Base-by-base conservation (phyloP, 1,139 yeast genomes). In the Yamadazyma diospyri region DNA sequence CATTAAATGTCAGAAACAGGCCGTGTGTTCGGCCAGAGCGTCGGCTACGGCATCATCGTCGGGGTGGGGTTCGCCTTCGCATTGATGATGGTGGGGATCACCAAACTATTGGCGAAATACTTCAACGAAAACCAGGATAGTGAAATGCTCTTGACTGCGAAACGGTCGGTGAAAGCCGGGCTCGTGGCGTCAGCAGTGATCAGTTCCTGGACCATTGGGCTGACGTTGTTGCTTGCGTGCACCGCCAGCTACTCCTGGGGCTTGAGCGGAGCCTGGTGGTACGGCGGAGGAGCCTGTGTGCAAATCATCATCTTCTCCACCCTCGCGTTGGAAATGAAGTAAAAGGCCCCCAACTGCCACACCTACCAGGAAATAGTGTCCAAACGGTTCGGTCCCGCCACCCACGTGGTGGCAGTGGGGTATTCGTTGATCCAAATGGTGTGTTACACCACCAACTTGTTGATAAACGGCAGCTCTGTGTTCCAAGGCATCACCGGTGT, bases 241-340 rank as follows among this genome's bases (percentile, higher is more conserved):
- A 51, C 56, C 4, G 48, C 54, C 50, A 50, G 59, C 9, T 62
- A 62, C 33, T 18, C 34, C 50, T 32, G 61, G 61, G 15, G 42
- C 48, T 18, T 20, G 12, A 20, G 24, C 11, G 11, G 17, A 12
- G 17, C 22, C 5, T 15, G 33, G 33, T 79, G 78, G 62, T 84
- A 84, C 50, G 92, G 88, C 6, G 73, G 84, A 2, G 94, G 94
- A 46, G 92, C 88, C 4, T 62, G 76, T 24, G 78, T 80, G 33
- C 94, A 83, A 48, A 78, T 83, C 41, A 76, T 82, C 24, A 61
- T 83, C 30, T 83, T 84, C 53, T 81, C 87, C 2, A 76, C 83
- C 14, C 53, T 82, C 40, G 92, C 92, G n/a, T 79, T 83, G 44
- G 82, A 81, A 53, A 76, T 82, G 31, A 84, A 81, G 55, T 76